A percentile compares a stretch with the other conserved stretches of the same genome.
phyloP scores from a whole-genome alignment of 495 filamentous ascomycete genomes.

The Daldinia childiae region DNA sequence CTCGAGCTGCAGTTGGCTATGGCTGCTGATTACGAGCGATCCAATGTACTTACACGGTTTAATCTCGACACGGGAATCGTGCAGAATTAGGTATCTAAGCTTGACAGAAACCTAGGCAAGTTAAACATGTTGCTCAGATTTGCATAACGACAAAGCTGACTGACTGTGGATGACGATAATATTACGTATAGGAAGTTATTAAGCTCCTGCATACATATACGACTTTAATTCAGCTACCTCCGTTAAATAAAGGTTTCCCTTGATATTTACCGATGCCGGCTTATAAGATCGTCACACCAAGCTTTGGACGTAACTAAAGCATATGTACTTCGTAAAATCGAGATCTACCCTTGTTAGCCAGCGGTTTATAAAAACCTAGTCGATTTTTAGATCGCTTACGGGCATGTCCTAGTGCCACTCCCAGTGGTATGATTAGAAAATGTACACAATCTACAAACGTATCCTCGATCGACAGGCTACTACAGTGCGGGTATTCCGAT shows the following conservation, averaged over 20 bases:
- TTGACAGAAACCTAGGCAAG: constrained; percentile 6
- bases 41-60: constrained; percentile 12
- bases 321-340: neutral
- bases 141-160: neutral
- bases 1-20: constrained; percentile 19
- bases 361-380: neutral
- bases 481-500: constrained; percentile 12
- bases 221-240: neutral
- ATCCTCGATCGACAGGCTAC: constrained; percentile 13
- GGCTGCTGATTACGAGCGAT: constrained; percentile 28
- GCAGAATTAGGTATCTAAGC: constrained; percentile 22
- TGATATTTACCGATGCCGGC: neutral
- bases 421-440: constrained; percentile 8
- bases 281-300: neutral
- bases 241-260: neutral
- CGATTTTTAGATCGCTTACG: neutral
- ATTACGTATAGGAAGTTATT: constrained; percentile 7
- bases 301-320: neutral
- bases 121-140: constrained; percentile 6
- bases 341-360: neutral
- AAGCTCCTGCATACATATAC: constrained; percentile 9
- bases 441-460: neutral
- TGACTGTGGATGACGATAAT: neutral
- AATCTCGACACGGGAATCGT: constrained; percentile 18
- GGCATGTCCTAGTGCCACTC: neutral